Percentiles rank a stretch among this genome's conserved stretches.
Conservation (phyloP, 495 filamentous ascomycete species). For the Aspergillus heteromorphus region DNA sequence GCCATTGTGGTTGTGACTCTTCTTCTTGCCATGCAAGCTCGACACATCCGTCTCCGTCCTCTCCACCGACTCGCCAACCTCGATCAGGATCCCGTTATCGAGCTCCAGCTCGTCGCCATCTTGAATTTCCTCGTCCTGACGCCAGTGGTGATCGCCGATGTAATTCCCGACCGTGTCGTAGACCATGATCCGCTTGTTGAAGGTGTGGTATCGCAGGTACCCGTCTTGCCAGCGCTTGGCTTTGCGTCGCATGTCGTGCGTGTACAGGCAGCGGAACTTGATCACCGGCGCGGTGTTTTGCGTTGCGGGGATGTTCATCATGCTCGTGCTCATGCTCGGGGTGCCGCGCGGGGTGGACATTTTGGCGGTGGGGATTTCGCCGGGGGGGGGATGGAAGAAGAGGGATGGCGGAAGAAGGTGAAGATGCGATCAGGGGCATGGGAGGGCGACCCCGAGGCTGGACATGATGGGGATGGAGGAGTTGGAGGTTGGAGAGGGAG, state of each 20-base stretch:
- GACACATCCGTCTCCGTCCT: slow-evolving; percentile 71
- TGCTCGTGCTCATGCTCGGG: no score
- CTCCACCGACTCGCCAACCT: slow-evolving; percentile 71
- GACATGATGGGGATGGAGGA: no score
- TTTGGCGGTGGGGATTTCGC: slow-evolving; percentile 1
- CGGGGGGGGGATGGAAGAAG: neutral
- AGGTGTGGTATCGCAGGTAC: slow-evolving; percentile 76
- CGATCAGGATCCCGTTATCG: slow-evolving; percentile 70
- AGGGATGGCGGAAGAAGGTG: neutral
- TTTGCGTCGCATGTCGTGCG: slow-evolving; percentile 76
- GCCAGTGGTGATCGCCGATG: slow-evolving; percentile 82
- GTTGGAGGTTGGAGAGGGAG: slow-evolving; percentile 13
- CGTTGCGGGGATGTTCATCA: slow-evolving; percentile 30
- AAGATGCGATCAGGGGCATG: slow-evolving; percentile 4
- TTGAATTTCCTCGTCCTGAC: slow-evolving; percentile 54
- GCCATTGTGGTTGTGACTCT: slow-evolving; percentile 23
- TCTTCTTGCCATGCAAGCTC: slow-evolving; percentile 61
- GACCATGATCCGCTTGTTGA: slow-evolving; percentile 89
- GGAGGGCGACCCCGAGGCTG: slow-evolving; percentile 5
- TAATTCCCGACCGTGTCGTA: slow-evolving; percentile 76
- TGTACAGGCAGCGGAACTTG: slow-evolving; percentile 81
- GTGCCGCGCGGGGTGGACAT: slow-evolving; percentile 34
- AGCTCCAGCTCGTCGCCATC: slow-evolving; percentile 79
- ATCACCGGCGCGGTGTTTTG: slow-evolving; percentile 70
- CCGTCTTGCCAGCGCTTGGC: slow-evolving; percentile 94